phyloP scores from a whole-genome alignment of 2,329 filamentous ascomycete species.

The Xylariales sp. region DNA sequence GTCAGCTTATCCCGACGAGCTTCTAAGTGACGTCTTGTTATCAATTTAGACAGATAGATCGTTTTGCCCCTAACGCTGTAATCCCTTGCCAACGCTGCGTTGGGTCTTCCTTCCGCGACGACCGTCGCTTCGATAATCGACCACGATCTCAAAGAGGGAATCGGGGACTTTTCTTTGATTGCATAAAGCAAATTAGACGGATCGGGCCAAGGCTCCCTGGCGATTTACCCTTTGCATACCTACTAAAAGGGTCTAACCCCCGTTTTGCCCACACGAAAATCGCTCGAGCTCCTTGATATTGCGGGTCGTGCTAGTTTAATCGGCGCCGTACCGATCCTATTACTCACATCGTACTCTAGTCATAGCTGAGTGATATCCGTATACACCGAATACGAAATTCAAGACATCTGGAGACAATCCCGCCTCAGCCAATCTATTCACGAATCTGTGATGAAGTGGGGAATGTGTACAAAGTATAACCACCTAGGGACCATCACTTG shows the following conservation, averaged over 20 bases:
- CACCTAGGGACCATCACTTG: neutral
- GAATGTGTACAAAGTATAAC: neutral
- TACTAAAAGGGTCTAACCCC: neutral
- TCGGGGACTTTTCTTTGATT: conserved; percentile 33
- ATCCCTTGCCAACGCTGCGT: conserved; percentile 11
- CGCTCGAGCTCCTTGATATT: conserved; percentile 2
- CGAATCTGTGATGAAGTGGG: neutral
- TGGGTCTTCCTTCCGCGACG: conserved; percentile 9
- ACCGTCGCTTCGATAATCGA: neutral
- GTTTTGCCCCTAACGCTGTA: conserved; percentile 6
- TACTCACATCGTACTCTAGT: neutral
- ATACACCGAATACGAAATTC: neutral
- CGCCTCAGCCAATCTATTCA: neutral
- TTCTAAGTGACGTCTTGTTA: conserved; percentile 5
- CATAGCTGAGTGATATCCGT: neutral
- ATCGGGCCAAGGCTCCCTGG: conserved; percentile 9
- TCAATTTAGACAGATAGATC: neutral
- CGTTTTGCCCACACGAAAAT: neutral
- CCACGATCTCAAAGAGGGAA: conserved; percentile 24
- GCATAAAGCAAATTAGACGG: conserved; percentile 17
- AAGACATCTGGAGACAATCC: conserved; percentile 2
- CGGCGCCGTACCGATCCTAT: neutral
- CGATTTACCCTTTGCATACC: conserved; percentile 7
- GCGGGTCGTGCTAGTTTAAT: conserved; percentile 11
- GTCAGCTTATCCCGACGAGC: conserved; percentile 26